phyloP scores from a whole-genome alignment of 495 filamentous ascomycete species.

The Hyaloscypha variabilis region DNA sequence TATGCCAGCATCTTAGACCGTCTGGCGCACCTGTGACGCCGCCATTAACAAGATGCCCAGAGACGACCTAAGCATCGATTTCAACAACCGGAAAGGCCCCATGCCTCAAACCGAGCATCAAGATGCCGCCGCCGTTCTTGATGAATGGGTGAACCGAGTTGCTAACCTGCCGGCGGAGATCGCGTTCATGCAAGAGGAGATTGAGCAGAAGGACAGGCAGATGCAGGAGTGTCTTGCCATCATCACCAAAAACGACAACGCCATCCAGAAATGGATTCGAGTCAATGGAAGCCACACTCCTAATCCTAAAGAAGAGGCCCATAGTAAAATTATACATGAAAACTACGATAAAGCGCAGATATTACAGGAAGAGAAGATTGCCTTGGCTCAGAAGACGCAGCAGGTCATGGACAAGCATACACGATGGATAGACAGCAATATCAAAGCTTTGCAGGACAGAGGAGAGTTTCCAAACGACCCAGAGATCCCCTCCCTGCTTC shows the following conservation, averaged over 20 bases:
- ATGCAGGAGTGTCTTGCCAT: conserved; percentile 72
- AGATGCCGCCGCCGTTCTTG: conserved; percentile 87
- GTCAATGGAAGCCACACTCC: conserved; percentile 74
- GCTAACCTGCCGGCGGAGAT: conserved; percentile 93
- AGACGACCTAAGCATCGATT: conserved; percentile 65
- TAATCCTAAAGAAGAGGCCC: conserved; percentile 86
- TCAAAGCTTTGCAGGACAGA: conserved; percentile 80
- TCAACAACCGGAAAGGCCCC: conserved; percentile 49
- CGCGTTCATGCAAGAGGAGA: conserved; percentile 90
- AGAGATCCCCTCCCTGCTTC: conserved; percentile 76
- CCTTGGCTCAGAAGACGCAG: conserved; percentile 75
- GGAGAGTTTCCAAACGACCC: conserved; percentile 78
- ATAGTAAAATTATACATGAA: conserved; percentile 68
- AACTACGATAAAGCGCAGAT: conserved; percentile 71
- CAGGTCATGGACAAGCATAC: conserved; percentile 85
- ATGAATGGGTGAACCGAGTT: conserved; percentile 84
- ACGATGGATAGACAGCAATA: conserved; percentile 82
- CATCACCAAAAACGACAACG: conserved; percentile 77
- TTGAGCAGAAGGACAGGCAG: conserved; percentile 82
- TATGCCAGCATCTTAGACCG: not conserved
- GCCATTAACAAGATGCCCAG: conserved; percentile 54
- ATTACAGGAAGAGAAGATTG: conserved; percentile 86
- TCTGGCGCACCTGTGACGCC: conserved; percentile 17
- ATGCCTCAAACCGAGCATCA: conserved; percentile 51
- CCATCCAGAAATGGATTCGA: conserved; percentile 90